Conservation (phyloP, 345 rosid genomes). For the Gossypium arboreum region DNA sequence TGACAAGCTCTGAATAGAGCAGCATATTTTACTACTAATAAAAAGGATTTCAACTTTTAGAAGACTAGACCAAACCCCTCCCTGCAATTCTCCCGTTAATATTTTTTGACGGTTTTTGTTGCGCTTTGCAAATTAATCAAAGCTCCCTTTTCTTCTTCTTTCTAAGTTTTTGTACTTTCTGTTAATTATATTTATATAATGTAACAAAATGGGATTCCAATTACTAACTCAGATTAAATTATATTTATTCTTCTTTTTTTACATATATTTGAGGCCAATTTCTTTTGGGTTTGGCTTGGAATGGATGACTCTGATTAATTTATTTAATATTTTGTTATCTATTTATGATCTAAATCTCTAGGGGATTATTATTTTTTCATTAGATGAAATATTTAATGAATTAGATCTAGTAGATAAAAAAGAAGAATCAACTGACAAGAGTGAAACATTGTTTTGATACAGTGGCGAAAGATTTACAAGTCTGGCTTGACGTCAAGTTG, state of each 20-base stretch:
- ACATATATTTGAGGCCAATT: too few species aligned
- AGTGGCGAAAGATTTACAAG: too few species aligned
- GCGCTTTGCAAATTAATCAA: constrained; percentile 14
- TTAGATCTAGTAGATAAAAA: too few species aligned
- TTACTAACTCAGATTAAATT: background rate
- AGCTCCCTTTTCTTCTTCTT: background rate
- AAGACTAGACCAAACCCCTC: background rate
- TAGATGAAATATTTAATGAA: too few species aligned
- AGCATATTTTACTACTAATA: background rate
- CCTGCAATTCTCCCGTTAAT: constrained; percentile 29
- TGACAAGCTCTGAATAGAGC: constrained; percentile 16
- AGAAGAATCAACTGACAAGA: too few species aligned
- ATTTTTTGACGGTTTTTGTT: constrained; percentile 33
- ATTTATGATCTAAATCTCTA: too few species aligned
- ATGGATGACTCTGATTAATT: too few species aligned
- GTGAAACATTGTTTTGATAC: too few species aligned
- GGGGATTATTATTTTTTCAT: too few species aligned
- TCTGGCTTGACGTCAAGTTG: too few species aligned
- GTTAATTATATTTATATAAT: background rate
- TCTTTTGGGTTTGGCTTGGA: background rate
- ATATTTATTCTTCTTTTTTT: too few species aligned
- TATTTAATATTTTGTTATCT: too few species aligned
- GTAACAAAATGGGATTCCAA: background rate
- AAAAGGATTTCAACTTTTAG: background rate
- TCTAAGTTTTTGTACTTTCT: background rate